These are phyloP conservation scores for Vitis rupestris DNA, from an alignment of 164 flowering plant genomes.

Conservation along the genomic window DNA sequence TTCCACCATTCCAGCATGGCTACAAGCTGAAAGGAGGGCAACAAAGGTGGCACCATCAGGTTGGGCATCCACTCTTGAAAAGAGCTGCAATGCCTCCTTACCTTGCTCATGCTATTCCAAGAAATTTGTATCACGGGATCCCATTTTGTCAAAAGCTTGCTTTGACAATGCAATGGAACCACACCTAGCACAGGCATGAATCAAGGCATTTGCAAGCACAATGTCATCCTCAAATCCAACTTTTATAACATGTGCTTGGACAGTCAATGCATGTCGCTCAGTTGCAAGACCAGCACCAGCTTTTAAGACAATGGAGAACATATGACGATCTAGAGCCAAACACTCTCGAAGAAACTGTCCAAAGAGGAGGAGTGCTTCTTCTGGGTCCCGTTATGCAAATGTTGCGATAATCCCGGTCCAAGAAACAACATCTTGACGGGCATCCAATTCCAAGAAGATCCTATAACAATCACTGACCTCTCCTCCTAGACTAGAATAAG, in stretches of 20 bases:
- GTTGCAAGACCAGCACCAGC: slow-evolving; percentile 57
- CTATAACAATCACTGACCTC: too few relatives aligned
- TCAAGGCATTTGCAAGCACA: slow-evolving; percentile 57
- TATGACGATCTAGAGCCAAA: slow-evolving; percentile 47
- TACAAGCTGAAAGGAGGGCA: slow-evolving; percentile 72
- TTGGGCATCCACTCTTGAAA: slow-evolving; percentile 39
- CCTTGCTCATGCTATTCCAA: slow-evolving; percentile 83
- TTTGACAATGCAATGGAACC: slow-evolving; percentile 47
- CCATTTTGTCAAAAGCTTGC: slow-evolving; percentile 50
- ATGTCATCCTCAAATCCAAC: slow-evolving; percentile 45
- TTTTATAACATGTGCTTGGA: slow-evolving; percentile 51
- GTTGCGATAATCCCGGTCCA: slow-evolving; percentile 76
- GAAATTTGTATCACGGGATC: slow-evolving; percentile 48
- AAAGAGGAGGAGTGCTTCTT: slow-evolving; percentile 46
- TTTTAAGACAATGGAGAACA: slow-evolving; percentile 59
- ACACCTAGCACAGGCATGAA: slow-evolving; percentile 75
- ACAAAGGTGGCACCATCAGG: slow-evolving; percentile 76
- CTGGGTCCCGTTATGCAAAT: slow-evolving; percentile 55
- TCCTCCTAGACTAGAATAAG: too few relatives aligned
- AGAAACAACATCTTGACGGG: slow-evolving; percentile 47
- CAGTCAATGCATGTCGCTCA: slow-evolving; percentile 43
- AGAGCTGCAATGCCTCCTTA: slow-evolving; percentile 48
- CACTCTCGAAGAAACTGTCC: slow-evolving; percentile 38
- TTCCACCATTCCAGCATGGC: slow-evolving; percentile 75
- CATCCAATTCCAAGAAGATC: slow-evolving; percentile 48